Base-by-base conservation (phyloP, 305 asterid species). In the Fraxinus greggii region DNA sequence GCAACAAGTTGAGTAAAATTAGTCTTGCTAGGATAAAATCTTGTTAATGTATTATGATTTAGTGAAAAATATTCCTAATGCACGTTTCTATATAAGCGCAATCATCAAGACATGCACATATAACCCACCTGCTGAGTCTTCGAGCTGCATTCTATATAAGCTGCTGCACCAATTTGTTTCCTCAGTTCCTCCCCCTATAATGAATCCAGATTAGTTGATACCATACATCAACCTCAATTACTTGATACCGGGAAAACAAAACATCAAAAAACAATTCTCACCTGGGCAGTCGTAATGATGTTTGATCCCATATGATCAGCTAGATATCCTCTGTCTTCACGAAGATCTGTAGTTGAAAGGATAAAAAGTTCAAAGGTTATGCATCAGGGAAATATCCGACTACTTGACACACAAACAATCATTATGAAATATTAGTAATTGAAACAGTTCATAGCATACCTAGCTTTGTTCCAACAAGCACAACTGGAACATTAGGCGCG, bases 141-240 rank as follows among this genome's bases (percentile, higher is more conserved):
- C 59, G 98, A 95, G 92, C 98, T 95, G 92, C 98, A 95, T 79
- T 95, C 98, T 73, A 95, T 93, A 74, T 93, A 95, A 80, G 98
- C 97, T 75, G 98, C 94, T 48, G 98, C 98, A 80, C 98, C 98
- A 36, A 95, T 93, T 89, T 93, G 98, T 83, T 88, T 93, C 90
- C 99, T 89, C 84, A 95, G 88, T 84, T 93, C 99, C 89, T 95
- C 99, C 5, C 99, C 99, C 99, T 95, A 83, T 77, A 87, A 77
- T n/a, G 28, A 70, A 12, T 28, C 36, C 21, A 9, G 69, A 36
- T 72, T 79, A 56, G 42, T 54, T 56, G 32, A 61, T 21, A 24
- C 15, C 28, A 12, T 59, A 32, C 19, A 23, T 15, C 61, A 59
- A 76, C 73, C 69, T 33, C 29, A 24, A 78, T 38, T 32, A 33